phyloP scores from a whole-genome alignment of 805 yeast species.

The Pichia exigua region DNA sequence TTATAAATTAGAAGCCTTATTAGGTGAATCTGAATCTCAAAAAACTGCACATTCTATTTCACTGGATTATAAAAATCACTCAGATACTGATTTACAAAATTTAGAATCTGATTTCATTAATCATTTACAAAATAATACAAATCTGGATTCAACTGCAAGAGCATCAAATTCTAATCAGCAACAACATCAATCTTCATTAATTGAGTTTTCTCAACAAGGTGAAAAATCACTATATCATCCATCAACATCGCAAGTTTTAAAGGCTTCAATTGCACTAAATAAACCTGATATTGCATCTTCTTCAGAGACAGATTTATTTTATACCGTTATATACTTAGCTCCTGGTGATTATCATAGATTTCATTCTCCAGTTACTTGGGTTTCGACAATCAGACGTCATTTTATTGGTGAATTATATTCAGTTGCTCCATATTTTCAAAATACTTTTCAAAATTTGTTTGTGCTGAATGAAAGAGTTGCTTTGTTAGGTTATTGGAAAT shows the following conservation, averaged over 20 bases:
- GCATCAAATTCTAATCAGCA: neutral
- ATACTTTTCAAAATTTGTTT: constrained; percentile 75
- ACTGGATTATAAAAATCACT: constrained; percentile 1
- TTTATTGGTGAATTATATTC: constrained; percentile 93
- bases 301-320: constrained; percentile 56
- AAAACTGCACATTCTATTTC: constrained; percentile 37
- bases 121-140: constrained; percentile 11
- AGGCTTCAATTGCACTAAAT: constrained; percentile 14
- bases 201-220: constrained; percentile 56
- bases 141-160: constrained; percentile 9
- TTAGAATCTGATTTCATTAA: constrained; percentile 5
- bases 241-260: constrained; percentile 21
- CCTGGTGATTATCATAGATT: constrained; percentile 98
- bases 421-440: constrained; percentile 95
- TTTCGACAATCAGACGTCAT: constrained; percentile 84
- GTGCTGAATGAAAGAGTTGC: constrained; percentile 94
- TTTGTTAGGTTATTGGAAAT: constrained; percentile 87
- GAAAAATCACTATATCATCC: constrained; percentile 44
- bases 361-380: constrained; percentile 97
- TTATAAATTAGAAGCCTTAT: constrained; percentile 77
- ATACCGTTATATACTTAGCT: constrained; percentile 88
- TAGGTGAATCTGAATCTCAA: constrained; percentile 49
- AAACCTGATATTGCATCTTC: constrained; percentile 17
- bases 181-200: constrained; percentile 3
- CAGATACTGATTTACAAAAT: constrained; percentile 11